A percentile compares a stretch with the other conserved stretches of the same genome.
phyloP scores from a whole-genome alignment of 805 yeast genomes.

The Wickerhamiella azyma region DNA sequence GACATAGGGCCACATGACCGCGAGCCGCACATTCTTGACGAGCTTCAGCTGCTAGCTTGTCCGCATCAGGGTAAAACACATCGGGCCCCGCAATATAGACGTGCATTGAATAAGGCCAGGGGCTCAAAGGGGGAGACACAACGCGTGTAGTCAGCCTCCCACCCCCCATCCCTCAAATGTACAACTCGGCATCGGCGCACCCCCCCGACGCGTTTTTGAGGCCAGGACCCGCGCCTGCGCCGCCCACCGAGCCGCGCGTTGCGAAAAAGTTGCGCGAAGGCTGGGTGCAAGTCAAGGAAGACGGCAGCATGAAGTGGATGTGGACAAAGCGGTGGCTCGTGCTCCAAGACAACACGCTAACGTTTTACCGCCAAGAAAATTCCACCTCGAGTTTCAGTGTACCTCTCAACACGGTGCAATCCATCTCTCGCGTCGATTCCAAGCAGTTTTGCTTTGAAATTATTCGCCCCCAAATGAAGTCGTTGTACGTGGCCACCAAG shows the following conservation, averaged over 20 bases:
- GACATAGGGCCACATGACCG: slow-evolving; percentile 8
- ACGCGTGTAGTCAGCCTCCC: not conserved
- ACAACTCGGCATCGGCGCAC: slow-evolving; percentile 9
- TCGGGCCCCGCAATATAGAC: slow-evolving; percentile 12
- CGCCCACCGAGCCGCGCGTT: slow-evolving; percentile 1
- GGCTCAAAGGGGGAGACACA: too few relatives aligned
- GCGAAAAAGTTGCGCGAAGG: slow-evolving; percentile 36
- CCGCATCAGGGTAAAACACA: slow-evolving; percentile 9
- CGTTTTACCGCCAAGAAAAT: slow-evolving; percentile 56
- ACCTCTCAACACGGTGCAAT: slow-evolving; percentile 44
- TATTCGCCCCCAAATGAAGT: slow-evolving; percentile 35
- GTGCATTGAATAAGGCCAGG: too few relatives aligned
- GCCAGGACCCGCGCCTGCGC: slow-evolving; percentile 20
- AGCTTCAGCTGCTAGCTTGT: slow-evolving; percentile 6
- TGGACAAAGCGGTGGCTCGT: slow-evolving; percentile 87
- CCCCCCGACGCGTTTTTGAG: slow-evolving; percentile 17
- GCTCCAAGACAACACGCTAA: slow-evolving; percentile 58
- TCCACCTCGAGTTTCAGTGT: slow-evolving; percentile 26
- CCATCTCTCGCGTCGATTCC: slow-evolving; percentile 52
- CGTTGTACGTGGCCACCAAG: slow-evolving; percentile 63
- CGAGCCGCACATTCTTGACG: not conserved
- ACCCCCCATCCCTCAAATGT: not conserved
- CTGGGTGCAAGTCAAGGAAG: slow-evolving; percentile 88
- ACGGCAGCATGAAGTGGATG: slow-evolving; percentile 66
- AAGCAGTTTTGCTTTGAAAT: slow-evolving; percentile 77